These are phyloP conservation scores for Zalaria sp. DNA, from an alignment of 2,329 filamentous ascomycete genomes.

Conservation along the genomic window DNA sequence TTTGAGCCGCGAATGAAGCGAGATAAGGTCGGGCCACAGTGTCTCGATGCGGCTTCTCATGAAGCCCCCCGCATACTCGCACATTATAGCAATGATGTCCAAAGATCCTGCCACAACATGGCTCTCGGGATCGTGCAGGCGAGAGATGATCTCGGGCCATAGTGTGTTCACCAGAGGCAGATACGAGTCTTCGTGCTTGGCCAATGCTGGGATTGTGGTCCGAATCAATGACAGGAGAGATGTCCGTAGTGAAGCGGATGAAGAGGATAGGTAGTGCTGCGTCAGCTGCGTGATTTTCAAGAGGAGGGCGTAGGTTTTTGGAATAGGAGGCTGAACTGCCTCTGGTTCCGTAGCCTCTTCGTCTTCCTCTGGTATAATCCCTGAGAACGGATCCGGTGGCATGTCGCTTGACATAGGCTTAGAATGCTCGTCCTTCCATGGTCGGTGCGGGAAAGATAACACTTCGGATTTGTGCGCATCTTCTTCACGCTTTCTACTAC, in stretches of 20 bases:
- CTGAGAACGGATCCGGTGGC: not conserved
- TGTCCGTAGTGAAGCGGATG: constrained; percentile 62
- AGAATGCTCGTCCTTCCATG: constrained; percentile 11
- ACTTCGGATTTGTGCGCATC: constrained; percentile 10
- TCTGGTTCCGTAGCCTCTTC: constrained; percentile 14
- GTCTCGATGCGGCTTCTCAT: constrained; percentile 60
- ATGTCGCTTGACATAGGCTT: no score
- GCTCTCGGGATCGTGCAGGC: constrained; percentile 51
- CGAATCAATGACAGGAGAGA: constrained; percentile 65
- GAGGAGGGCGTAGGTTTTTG: constrained; percentile 66
- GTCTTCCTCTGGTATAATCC: constrained; percentile 7
- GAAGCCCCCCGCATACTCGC: constrained; percentile 64
- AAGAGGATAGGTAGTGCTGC: constrained; percentile 80
- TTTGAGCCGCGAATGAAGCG: constrained; percentile 8
- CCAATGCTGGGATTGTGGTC: constrained; percentile 58
- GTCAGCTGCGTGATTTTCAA: constrained; percentile 70
- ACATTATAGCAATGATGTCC: constrained; percentile 53
- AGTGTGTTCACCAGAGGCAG: constrained; percentile 79
- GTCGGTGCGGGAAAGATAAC: not conserved
- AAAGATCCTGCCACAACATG: constrained; percentile 60
- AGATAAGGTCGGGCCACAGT: constrained; percentile 43
- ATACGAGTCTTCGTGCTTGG: constrained; percentile 66
- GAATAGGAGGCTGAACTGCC: constrained; percentile 41
- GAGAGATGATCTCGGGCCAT: constrained; percentile 69
- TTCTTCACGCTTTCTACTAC: constrained; percentile 1